Percentiles rank a stretch among this genome's conserved stretches.
Evolutionary conservation across 257 asterid species (phyloP).

Genomic region (Solanum habrochaites): DNA sequence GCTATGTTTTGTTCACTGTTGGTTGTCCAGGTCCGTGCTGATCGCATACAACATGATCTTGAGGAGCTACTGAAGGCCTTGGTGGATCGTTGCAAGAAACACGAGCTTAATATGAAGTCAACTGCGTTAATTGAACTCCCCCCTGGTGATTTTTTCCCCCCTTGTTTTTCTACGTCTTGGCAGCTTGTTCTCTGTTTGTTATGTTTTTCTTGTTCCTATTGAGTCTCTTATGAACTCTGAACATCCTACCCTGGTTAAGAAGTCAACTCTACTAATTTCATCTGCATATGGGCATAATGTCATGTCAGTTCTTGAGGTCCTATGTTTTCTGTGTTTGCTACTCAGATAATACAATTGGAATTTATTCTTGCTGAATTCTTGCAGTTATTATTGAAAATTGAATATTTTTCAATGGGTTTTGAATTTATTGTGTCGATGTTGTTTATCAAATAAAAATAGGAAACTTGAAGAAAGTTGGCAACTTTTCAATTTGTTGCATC

Average conservation of each 20-base stretch:
- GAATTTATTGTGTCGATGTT: neutral
- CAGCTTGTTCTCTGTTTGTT: neutral
- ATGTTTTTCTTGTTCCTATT: neutral
- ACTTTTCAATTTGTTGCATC: neutral
- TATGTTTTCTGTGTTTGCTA: neutral
- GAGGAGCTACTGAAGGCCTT: constrained; percentile 89
- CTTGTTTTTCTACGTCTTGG: constrained; percentile 5
- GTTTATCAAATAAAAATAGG: neutral
- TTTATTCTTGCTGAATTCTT: neutral
- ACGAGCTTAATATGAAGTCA: constrained; percentile 51
- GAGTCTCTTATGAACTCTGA: neutral
- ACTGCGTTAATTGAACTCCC: constrained; percentile 84
- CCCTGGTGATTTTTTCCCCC: constrained; percentile 35
- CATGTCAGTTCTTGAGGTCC: neutral
- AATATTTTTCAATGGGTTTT: neutral
- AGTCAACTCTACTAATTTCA: neutral
- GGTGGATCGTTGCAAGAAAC: constrained; percentile 81
- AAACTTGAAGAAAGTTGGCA: neutral
- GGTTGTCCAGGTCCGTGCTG: constrained; percentile 82
- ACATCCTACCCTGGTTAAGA: neutral
- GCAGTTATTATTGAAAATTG: neutral
- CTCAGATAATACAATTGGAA: neutral
- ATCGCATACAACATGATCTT: constrained; percentile 92
- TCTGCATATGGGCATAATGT: neutral
- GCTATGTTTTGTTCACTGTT: constrained; percentile 8